Evolutionary conservation across 495 filamentous ascomycete genomes (phyloP).

Genomic region (Xylaria intraflava): DNA sequence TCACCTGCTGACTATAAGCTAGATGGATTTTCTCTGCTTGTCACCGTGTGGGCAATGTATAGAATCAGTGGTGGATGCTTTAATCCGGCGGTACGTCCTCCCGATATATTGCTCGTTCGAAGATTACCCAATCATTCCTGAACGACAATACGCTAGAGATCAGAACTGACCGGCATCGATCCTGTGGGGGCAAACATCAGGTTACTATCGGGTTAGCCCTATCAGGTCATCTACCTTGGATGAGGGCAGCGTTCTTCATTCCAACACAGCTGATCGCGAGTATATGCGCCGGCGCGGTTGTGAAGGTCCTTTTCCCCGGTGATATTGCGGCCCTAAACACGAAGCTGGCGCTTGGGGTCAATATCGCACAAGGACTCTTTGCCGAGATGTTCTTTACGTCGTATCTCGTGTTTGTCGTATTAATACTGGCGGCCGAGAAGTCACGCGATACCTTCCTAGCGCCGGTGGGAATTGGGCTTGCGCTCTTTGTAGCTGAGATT

Average conservation of each 20-base stretch:
- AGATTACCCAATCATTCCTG: neutral
- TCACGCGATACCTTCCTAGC: conserved; percentile 67
- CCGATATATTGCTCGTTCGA: neutral
- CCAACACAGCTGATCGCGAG: conserved; percentile 47
- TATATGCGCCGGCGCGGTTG: conserved; percentile 49
- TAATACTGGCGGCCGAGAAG: conserved; percentile 72
- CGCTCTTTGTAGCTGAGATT: conserved; percentile 62
- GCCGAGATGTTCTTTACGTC: conserved; percentile 73
- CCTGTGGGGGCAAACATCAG: conserved; percentile 7
- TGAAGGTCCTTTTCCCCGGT: conserved; percentile 47
- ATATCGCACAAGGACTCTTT: conserved; percentile 56
- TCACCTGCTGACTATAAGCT: conserved; percentile 14
- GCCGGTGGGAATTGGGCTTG: conserved; percentile 64
- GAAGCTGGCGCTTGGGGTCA: conserved; percentile 47
- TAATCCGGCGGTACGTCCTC: conserved; percentile 52
- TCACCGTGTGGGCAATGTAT: conserved; percentile 63
- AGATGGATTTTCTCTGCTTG: conserved; percentile 57
- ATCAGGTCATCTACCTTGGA: conserved; percentile 40
- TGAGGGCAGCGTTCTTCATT: conserved; percentile 43
- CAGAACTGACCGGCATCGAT: neutral
- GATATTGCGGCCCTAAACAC: conserved; percentile 45
- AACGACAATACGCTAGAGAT: neutral
- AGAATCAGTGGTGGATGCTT: conserved; percentile 59
- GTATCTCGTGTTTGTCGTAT: conserved; percentile 62
- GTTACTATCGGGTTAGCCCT: conserved; percentile 47